A percentile compares a stretch with the other conserved stretches of the same genome.
Evolutionary conservation across 768 basidiomycete species (phyloP).

Genomic region (Kwoniella heveanensis): DNA sequence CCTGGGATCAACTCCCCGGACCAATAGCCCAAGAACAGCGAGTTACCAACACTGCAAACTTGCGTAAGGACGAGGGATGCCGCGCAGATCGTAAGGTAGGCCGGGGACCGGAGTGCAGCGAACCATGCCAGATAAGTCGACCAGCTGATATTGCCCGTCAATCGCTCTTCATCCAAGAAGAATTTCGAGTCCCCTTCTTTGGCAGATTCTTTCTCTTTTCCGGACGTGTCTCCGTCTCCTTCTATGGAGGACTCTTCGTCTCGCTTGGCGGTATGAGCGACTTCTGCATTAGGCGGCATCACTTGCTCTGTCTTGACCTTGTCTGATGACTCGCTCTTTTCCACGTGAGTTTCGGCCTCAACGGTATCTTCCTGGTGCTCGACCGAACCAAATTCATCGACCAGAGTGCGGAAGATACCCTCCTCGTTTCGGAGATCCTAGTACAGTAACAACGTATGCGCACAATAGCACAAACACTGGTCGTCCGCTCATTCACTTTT

Average conservation of each 20-base stretch:
- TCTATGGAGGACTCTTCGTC: neutral
- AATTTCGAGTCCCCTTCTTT: neutral
- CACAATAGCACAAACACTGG: too few species aligned
- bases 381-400: constrained; percentile 57
- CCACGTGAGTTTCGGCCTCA: too few species aligned
- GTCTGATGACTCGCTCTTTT: too few species aligned
- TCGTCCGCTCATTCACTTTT: too few species aligned
- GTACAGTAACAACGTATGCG: neutral
- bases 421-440: constrained; percentile 25
- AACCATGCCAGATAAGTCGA: constrained; percentile 60
- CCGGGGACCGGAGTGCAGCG: neutral
- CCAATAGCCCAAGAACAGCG: constrained; percentile 75
- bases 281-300: too few species aligned
- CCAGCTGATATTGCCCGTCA: constrained; percentile 63
- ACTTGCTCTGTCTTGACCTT: constrained; percentile 13
- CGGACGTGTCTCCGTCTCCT: neutral
- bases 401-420: constrained; percentile 46
- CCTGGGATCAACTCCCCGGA: constrained; percentile 62
- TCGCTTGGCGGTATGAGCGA: neutral
- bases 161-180: constrained; percentile 63
- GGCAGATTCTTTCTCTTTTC: constrained; percentile 1
- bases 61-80: constrained; percentile 61
- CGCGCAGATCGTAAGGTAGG: constrained; percentile 60
- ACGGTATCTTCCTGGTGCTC: too few species aligned
- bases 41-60: constrained; percentile 64